Base-by-base conservation (phyloP, 2,329 filamentous ascomycete species). In the Juglanconis sp. region DNA sequence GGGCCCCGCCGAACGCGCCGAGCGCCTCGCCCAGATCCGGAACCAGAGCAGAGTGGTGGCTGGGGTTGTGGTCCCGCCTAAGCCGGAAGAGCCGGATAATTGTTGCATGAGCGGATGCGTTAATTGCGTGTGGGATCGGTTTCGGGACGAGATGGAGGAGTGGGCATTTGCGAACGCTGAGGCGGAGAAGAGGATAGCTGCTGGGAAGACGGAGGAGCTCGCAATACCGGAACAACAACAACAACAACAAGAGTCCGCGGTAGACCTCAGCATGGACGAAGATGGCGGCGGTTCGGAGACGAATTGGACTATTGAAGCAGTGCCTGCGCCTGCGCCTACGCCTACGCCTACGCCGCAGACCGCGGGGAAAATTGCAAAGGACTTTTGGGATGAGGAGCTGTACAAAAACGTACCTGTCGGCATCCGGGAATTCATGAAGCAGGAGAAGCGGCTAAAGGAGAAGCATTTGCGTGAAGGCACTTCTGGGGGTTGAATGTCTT, bases 41-140 rank as follows among this genome's bases (percentile, higher is more conserved):
- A 77, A 81, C 13, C 79, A 83, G 63, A 86, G 86, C 53, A 84
- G 79, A 8, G 79, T 86, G 62, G 79, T 97, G 58, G 92, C 90
- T 1, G 94, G 93, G 3, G 83, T 98, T 1, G 76, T 86, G 17
- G 89, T 98, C 4, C 95, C 95, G 2, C 93, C 92, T 0, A 84
- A 85, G 52, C 95, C 95, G 1, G 82, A 86, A 52, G 94, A 99
- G 75, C 95, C 95, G 3, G 95, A 98, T 69, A 97, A 99, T 71
- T 99, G 95, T 81, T 99, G 95, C 76, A 99, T 99, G 95, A 95
- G 91, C 70, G 95, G 95, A 3, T 99, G 95, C 72, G 94, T 96
- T 53, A 93, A 98, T 73, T 99, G 95, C 73, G 95, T 98, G 3
- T 98, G 93, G 93, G 93, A 97, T 68, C 81, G 86, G 56, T 98